Evolutionary conservation across 164 flowering plant genomes (phyloP).

Genomic region (Euptelea pleiosperma): DNA sequence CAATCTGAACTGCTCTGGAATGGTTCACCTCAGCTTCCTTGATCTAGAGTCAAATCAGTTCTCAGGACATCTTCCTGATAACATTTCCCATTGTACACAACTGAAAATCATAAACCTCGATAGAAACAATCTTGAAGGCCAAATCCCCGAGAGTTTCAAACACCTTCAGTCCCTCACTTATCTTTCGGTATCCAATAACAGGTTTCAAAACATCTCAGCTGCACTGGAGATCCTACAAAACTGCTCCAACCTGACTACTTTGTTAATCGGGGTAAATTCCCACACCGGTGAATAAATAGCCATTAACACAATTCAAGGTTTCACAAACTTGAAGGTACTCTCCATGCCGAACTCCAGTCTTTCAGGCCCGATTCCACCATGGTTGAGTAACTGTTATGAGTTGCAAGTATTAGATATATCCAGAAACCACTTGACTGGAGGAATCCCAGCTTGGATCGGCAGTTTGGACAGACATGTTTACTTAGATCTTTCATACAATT

Average conservation of each 20-base stretch:
- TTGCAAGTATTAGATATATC: slow-evolving; percentile 16
- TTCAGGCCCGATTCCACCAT: slow-evolving; percentile 12
- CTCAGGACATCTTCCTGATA: slow-evolving; percentile 14
- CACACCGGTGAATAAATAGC: slow-evolving; percentile 6
- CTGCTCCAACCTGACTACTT: slow-evolving; percentile 23
- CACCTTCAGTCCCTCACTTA: slow-evolving; percentile 18
- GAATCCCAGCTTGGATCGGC: slow-evolving; percentile 24
- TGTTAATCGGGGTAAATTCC: slow-evolving; percentile 23
- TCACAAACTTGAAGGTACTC: slow-evolving; percentile 12
- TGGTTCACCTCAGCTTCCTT: slow-evolving; percentile 12
- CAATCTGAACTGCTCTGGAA: slow-evolving; percentile 10
- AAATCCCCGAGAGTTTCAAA: slow-evolving; percentile 21
- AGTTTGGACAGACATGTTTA: slow-evolving; percentile 22
- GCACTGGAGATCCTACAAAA: slow-evolving; percentile 25
- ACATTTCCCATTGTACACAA: slow-evolving; percentile 17
- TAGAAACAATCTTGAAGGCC: slow-evolving; percentile 20
- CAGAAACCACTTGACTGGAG: slow-evolving; percentile 11
- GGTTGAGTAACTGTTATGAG: slow-evolving; percentile 11
- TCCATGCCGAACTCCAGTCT: slow-evolving; percentile 11
- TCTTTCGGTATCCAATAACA: slow-evolving; percentile 24
- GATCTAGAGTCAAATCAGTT: slow-evolving; percentile 23
- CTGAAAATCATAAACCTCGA: slow-evolving; percentile 24
- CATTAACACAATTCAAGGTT: slow-evolving; percentile 8
- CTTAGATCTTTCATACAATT: slow-evolving; percentile 30
- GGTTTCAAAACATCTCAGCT: slow-evolving; percentile 18